These are phyloP conservation scores for Septoria linicola DNA, from an alignment of 2,329 filamentous ascomycete genomes.

Conservation along the genomic window DNA sequence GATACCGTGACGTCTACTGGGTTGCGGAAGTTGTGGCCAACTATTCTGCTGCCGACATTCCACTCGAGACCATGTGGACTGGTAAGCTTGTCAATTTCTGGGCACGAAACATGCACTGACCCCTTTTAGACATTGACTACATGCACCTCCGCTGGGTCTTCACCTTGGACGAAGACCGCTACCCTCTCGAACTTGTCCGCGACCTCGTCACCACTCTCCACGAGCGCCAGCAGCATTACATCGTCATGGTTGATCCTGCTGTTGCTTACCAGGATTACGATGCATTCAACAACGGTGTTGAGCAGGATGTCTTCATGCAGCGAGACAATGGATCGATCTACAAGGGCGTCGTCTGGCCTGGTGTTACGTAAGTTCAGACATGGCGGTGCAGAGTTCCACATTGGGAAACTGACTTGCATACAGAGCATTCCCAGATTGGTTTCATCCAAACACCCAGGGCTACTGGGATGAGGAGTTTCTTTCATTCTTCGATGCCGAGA, in stretches of 20 bases:
- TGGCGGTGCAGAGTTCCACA: no score
- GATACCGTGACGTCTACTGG: slow-evolving; percentile 59
- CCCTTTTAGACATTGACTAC: slow-evolving; percentile 38
- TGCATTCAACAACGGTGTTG: slow-evolving; percentile 62
- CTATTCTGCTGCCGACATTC: slow-evolving; percentile 64
- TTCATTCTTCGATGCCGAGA: slow-evolving; percentile 61
- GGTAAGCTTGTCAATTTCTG: slow-evolving; percentile 47
- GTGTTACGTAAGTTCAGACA: slow-evolving; percentile 40
- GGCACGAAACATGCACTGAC: slow-evolving; percentile 14
- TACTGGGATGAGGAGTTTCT: slow-evolving; percentile 72
- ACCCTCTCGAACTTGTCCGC: slow-evolving; percentile 61
- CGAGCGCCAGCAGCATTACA: slow-evolving; percentile 37
- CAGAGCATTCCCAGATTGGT: slow-evolving; percentile 62
- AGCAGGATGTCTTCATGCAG: slow-evolving; percentile 57
- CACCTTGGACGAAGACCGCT: slow-evolving; percentile 63
- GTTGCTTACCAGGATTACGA: slow-evolving; percentile 51
- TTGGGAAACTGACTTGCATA: background rate
- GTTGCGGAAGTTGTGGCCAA: slow-evolving; percentile 66
- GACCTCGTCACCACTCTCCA: slow-evolving; percentile 61
- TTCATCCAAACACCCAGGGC: slow-evolving; percentile 59
- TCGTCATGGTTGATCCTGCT: slow-evolving; percentile 74
- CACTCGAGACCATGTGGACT: slow-evolving; percentile 71
- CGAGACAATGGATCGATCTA: slow-evolving; percentile 55
- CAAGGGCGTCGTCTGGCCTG: slow-evolving; percentile 73
- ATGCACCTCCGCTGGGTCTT: slow-evolving; percentile 56